Evolutionary conservation across 805 yeast genomes (phyloP).

Genomic region (Brettanomyces sp.): DNA sequence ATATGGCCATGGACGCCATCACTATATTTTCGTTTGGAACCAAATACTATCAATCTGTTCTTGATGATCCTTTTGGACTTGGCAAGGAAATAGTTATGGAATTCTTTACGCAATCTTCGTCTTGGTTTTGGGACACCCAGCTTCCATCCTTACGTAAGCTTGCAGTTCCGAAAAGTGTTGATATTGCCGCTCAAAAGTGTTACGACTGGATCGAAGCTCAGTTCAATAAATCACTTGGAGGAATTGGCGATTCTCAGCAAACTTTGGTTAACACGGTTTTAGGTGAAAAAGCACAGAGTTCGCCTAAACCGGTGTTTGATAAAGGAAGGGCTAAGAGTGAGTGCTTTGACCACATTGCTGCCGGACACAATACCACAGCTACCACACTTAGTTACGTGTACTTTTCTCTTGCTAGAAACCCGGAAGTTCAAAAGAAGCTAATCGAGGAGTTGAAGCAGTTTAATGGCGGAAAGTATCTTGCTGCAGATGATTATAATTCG

Average conservation of each 20-base stretch:
- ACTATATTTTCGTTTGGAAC: slow-evolving; percentile 52
- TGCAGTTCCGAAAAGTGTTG: slow-evolving; percentile 34
- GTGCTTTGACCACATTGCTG: slow-evolving; percentile 57
- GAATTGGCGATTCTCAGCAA: slow-evolving; percentile 10
- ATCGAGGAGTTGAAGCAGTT: slow-evolving; percentile 32
- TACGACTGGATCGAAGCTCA: slow-evolving; percentile 35
- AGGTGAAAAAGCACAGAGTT: slow-evolving; percentile 3
- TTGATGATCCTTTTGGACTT: slow-evolving; percentile 28
- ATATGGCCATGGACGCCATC: slow-evolving; percentile 65
- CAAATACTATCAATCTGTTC: slow-evolving; percentile 34
- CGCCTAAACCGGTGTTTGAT: slow-evolving; percentile 11
- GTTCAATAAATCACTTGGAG: slow-evolving; percentile 14
- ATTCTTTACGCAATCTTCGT: slow-evolving; percentile 40
- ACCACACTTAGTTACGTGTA: slow-evolving; percentile 50
- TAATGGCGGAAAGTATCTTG: slow-evolving; percentile 14
- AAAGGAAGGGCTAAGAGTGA: slow-evolving; percentile 33
- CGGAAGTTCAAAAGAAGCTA: slow-evolving; percentile 36
- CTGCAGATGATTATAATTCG: slow-evolving; percentile 15
- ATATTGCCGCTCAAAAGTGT: slow-evolving; percentile 29
- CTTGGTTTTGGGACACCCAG: slow-evolving; percentile 59
- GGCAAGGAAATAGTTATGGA: slow-evolving; percentile 35
- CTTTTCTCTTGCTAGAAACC: slow-evolving; percentile 47
- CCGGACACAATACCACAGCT: slow-evolving; percentile 73
- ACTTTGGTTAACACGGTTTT: slow-evolving; percentile 19
- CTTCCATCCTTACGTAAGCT: slow-evolving; percentile 44